phyloP scores from a whole-genome alignment of 495 filamentous ascomycete species.

The Daldinia concentrica region DNA sequence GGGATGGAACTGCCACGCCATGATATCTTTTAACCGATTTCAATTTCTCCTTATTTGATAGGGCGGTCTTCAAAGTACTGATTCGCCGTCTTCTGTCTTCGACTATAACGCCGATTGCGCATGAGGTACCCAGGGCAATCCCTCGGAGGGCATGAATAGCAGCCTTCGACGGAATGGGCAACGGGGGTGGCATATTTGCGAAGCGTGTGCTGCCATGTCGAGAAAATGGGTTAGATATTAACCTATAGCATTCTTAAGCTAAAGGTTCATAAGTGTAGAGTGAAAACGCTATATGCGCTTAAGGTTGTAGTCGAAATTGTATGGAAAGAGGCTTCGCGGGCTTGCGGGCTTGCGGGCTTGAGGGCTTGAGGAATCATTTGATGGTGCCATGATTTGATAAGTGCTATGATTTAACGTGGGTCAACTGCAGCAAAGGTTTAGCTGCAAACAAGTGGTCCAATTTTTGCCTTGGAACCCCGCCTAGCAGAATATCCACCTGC shows the following conservation, averaged over 20 bases:
- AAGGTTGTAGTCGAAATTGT: background rate
- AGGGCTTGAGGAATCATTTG: background rate
- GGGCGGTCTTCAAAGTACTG: constrained; percentile 53
- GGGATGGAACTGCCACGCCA: constrained; percentile 41
- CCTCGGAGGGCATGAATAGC: constrained; percentile 62
- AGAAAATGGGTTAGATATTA: background rate
- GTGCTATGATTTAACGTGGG: too few relatives aligned
- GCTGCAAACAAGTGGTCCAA: too few relatives aligned
- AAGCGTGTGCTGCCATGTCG: constrained; percentile 33
- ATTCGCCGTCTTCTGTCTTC: constrained; percentile 64
- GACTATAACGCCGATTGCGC: constrained; percentile 61
- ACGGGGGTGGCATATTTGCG: constrained; percentile 52
- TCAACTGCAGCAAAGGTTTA: too few relatives aligned
- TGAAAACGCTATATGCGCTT: background rate
- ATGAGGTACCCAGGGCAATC: constrained; percentile 62
- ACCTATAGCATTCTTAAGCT: constrained; percentile 3
- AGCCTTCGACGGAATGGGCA: constrained; percentile 63
- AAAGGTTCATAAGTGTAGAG: background rate
- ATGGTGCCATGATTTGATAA: too few relatives aligned
- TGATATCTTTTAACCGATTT: constrained; percentile 55
- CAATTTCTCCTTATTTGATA: constrained; percentile 59
- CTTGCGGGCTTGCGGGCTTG: background rate
- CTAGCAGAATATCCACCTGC: too few relatives aligned
- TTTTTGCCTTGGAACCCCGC: too few relatives aligned
- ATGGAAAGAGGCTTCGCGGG: background rate